These are phyloP conservation scores for Colletotrichum sojae DNA, from an alignment of 2,329 filamentous ascomycete genomes.

Conservation along the genomic window DNA sequence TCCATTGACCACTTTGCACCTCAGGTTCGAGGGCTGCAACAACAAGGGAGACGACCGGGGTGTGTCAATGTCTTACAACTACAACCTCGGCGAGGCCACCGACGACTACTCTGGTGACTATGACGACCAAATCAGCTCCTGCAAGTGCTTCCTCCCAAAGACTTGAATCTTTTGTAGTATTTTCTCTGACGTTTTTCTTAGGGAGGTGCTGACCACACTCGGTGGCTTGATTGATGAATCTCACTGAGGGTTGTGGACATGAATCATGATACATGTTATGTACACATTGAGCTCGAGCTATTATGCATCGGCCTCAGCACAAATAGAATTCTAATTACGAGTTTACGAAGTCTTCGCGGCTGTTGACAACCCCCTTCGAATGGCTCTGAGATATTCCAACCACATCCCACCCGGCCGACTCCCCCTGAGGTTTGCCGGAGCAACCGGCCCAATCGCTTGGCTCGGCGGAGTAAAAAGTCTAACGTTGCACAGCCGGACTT, in stretches of 20 bases:
- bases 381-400: no score
- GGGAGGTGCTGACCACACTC: constrained; percentile 31
- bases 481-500: background rate
- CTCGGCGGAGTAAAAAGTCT: background rate
- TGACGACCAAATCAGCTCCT: constrained; percentile 37
- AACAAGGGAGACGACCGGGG: constrained; percentile 36
- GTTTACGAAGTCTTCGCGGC: no score
- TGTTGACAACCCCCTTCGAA: background rate
- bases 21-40: constrained; percentile 21
- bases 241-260: background rate
- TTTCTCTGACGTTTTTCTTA: background rate
- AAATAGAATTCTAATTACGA: no score
- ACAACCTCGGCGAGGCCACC: constrained; percentile 16
- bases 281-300: no score
- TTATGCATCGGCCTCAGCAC: no score
- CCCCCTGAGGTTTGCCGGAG: background rate
- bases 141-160: constrained; percentile 1
- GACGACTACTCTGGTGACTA: constrained; percentile 31
- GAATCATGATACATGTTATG: no score
- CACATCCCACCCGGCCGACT: no score
- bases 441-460: background rate
- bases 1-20: background rate
- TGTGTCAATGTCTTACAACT: constrained; percentile 29
- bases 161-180: background rate
- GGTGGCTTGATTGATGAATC: background rate